A percentile compares a stretch with the other conserved stretches of the same genome.
phyloP scores from a whole-genome alignment of 1,139 yeast species.

The Taphrina communis region DNA sequence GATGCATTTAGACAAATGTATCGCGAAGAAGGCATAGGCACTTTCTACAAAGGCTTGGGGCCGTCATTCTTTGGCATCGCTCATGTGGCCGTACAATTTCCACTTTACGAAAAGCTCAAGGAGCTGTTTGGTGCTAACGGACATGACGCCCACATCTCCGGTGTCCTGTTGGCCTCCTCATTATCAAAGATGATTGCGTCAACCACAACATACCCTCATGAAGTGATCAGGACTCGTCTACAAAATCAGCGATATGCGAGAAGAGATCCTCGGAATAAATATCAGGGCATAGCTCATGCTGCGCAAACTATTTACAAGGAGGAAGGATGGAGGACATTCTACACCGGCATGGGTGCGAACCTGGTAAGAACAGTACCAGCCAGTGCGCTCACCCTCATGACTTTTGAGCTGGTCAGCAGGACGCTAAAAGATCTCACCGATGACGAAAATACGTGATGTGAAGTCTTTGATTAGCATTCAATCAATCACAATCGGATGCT shows the following conservation, averaged over 20 bases:
- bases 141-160: slow-evolving; percentile 51
- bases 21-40: slow-evolving; percentile 73
- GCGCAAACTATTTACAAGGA: slow-evolving; percentile 61
- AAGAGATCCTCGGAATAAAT: slow-evolving; percentile 46
- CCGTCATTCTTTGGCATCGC: slow-evolving; percentile 89
- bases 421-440: slow-evolving; percentile 54
- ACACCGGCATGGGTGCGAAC: slow-evolving; percentile 87
- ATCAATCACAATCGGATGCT: too few relatives aligned
- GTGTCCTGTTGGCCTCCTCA: slow-evolving; percentile 74
- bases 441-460: background rate
- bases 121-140: slow-evolving; percentile 48
- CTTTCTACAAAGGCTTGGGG: slow-evolving; percentile 87
- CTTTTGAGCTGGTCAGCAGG: slow-evolving; percentile 78
- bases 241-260: slow-evolving; percentile 59
- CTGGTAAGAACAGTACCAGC: slow-evolving; percentile 93
- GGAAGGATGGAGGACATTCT: slow-evolving; percentile 84
- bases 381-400: slow-evolving; percentile 89
- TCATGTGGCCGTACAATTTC: slow-evolving; percentile 97
- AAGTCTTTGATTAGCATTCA: background rate
- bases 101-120: slow-evolving; percentile 87
- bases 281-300: slow-evolving; percentile 57
- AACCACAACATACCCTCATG: slow-evolving; percentile 92
- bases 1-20: slow-evolving; percentile 86
- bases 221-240: slow-evolving; percentile 87
- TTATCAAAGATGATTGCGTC: slow-evolving; percentile 88